Evolutionary conservation across 768 basidiomycete species (phyloP), one percentile per base, ranked within the genome.

Genomic region (Lentinula guzmanii): DNA sequence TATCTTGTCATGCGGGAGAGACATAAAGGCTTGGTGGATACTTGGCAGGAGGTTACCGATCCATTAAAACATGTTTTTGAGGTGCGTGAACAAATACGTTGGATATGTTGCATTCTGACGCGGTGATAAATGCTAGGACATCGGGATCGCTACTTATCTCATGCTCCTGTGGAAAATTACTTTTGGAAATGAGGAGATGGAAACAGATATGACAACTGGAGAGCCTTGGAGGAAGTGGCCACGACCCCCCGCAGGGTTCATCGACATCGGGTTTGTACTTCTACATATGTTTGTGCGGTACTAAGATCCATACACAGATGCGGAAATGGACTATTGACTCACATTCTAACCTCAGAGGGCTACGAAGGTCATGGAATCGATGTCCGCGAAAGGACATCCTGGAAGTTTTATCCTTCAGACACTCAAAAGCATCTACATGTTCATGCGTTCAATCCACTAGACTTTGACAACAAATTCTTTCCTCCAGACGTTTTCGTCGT

Each of bases 61-160:
- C 92, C 93, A 0, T 68, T 87, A 46, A 95, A 95, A 71, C 93
- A 95, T 72, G 91, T 95, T 6, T 95, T 89, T 61, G 93, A 95
- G 83, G 91, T 87, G 60, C 63, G 76, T 65, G 60, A 31, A 10
- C 10, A 11, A n/a, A 11, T n/a, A 11, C 24, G 45, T 10, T 4
- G 7, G 4, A 21, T 18, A 10, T 15, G 4, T 13, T 9, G 45
- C 21, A 13, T 41, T 8, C 50, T 39, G 53, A 62, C 11, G 21
- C 46, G 4, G 21, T 24, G 37, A 6, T 37, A 43, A 15, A 41
- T 51, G 28, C 35, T 66, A 96, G 90, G 96, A 98, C 70, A 93
- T 98, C 39, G 93, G 93, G 15, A 95, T 98, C 46, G 94, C 94
- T 2, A 93, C 93, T 1, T 98, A 91, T 71, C 78, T 98, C 31